Evolutionary conservation across 495 filamentous ascomycete species (phyloP), one percentile per base, ranked within the genome.

Genomic region (Xylaria telfairii): DNA sequence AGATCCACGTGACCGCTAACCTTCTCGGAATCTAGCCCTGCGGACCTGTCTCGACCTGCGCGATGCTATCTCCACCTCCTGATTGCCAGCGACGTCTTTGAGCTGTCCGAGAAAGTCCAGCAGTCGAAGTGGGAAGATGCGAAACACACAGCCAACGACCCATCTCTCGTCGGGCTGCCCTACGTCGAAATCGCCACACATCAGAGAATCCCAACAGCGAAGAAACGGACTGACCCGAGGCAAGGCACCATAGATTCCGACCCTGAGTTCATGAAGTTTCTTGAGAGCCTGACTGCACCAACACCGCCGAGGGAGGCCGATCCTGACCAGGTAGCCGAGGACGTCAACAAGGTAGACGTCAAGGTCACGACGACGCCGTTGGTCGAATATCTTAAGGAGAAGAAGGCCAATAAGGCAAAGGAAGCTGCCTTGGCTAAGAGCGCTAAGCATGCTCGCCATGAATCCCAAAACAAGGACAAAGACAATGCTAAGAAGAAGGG

Each of bases 171-270:
- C 34, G 91, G 90, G 0, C 92, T 91, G 19, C 94, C 94, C 0
- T 83, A 86, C 12, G 82, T 97, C 17, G 95, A 98, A 75, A 92
- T 93, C 75, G 88, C 96, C 30, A 88, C 92, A 3, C 96, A 94
- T 79, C 91, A 92, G 62, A 92, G 93, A 72, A 86, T 91, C 0
- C 93, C 96, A 19, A 84, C 85, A 8, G 80, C 76, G 8, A 92
- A 90, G 70, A 90, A 86, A 74, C 90, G 93, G 28, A 87, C 88
- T 57, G 96, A 99, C 84, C 88, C 88, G 69, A 90, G 95, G 4
- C 93, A 97, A 78, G 96, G 96, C 53, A 96, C 93, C 6, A 98
- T 99, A 69, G 96, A 99, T 73, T 93, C 95, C 74, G 96, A 99
- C 77, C 89, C 91, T 0, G 96, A 98, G 68, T 98, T 98, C 72